Base-by-base conservation (phyloP, 2,329 filamentous ascomycete species). In the Arthrobotrys sinensis region DNA sequence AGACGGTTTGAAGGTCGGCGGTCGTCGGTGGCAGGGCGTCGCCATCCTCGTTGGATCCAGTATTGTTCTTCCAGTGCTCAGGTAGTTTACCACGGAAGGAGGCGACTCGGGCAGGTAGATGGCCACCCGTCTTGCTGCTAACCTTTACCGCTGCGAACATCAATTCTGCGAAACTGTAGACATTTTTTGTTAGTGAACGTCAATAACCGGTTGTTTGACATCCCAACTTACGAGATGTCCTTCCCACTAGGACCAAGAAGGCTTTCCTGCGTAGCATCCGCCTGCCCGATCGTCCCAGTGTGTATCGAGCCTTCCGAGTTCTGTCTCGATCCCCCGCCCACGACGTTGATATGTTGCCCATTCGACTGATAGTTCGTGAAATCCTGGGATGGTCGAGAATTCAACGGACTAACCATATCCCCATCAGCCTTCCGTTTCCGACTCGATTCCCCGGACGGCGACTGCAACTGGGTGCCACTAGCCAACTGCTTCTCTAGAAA, bases 131-230 rank as follows among this genome's bases (percentile, higher is more conserved):
- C 45, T 79, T 76, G 52, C 75, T 77, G 45, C 63, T 80, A 19
- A 80, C 79, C 65, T 81, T 81, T 32, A 82, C 79, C 11, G 81
- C 80, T 2, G 81, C 79, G 40, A 82, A 82, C 81, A 82, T 82
- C 16, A 82, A 75, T 14, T 81, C 76, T 16, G 81, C 81, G 55
- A 82, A 82, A 2, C 81, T 82, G 28, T 50, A n/a, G 50, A 57
- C 46, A n/a, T n/a, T 24, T 14, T 21, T 19, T 52, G 43, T 52
- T 63, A 79, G 65, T 32, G 19, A 52, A 45, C 7, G n/a, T 21
- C 50, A 12, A 69, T 36, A 14, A 50, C 28, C 34, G 16, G n/a
- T 16, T 64, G 73, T 45, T 75, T 43, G 36, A 60, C 55, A 4
- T 43, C 36, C 77, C 71, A 75, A 81, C 43, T 81, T 81, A 72